Evolutionary conservation across 1,284 basidiomycete genomes (phyloP), one percentile per base, ranked within the genome.

Genomic region (Bondarzewia mesenterica): DNA sequence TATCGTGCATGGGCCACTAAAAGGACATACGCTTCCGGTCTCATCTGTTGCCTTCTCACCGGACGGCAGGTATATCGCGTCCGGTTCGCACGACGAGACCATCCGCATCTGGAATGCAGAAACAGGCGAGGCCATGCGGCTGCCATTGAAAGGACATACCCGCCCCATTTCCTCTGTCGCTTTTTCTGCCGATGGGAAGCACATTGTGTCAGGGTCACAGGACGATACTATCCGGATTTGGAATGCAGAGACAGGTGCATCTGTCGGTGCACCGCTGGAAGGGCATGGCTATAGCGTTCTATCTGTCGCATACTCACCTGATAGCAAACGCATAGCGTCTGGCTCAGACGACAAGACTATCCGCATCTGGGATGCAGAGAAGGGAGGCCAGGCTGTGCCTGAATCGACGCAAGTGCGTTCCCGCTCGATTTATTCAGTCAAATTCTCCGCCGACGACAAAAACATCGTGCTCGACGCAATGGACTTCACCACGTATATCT

Each of bases 141-240:
- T 10, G 21, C 38, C 29, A 27, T 40, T 57, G 35, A 48, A 39
- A 14, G 58, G 58, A 7, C 57, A 59, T 44, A 41, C 41, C 7
- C 54, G 54, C 22, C 49, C 51, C 37, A 50, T 57, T 16, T 54
- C 52, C 38, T 42, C 42, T 10, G 40, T 57, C 6, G 46, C 39
- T 22, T 59, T 55, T 35, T 54, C 53, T 7, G 44, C 48, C 10
- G 57, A 57, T 48, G 51, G 50, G 15, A 46, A 38, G 15, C 26
- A 44, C 20, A 20, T 59, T 18, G 50, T 52, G 3, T 54, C 57
- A 4, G 42, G 46, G 18, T 56, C 56, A 14, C 47, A 54, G 25
- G 57, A 58, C 39, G 48, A 53, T 1, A 55, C 52, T 3, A 39
- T 56, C 3, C 36, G 56, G 27, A 39, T 56, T 6, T 58, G 58